Conservation (phyloP, 208 protist genomes). For the Kentomonas sorsogonicus region DNA sequence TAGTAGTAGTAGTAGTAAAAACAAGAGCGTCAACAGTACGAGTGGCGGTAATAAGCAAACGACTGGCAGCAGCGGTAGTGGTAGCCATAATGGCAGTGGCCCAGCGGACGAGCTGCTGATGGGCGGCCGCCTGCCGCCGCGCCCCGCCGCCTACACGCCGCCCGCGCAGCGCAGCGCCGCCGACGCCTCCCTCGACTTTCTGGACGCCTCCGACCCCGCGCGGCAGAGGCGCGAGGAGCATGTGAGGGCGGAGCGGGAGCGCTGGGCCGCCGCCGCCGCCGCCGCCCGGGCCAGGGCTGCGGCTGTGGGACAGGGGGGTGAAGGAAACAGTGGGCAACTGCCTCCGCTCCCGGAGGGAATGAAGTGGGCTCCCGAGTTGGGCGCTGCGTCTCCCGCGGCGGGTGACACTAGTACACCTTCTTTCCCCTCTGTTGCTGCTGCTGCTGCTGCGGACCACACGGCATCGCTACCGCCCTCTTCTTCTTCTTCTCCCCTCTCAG, state of each 20-base stretch:
- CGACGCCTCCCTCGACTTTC: conserved; percentile 65
- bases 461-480: no score
- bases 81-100: neutral
- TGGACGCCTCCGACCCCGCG: conserved; percentile 30
- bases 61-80: neutral
- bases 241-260: conserved; percentile 23
- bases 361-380: no score
- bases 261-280: conserved; percentile 31
- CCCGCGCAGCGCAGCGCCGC: conserved; percentile 48
- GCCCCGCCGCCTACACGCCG: conserved; percentile 65
- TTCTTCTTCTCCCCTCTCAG: no score
- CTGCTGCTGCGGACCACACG: no score
- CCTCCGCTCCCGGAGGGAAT: no score
- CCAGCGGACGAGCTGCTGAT: conserved; percentile 11
- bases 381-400: no score
- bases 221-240: conserved; percentile 9
- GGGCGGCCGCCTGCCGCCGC: conserved; percentile 43
- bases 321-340: no score
- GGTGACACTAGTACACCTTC: no score
- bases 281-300: conserved; percentile 6
- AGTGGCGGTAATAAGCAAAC: neutral
- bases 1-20: no score
- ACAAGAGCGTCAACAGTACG: no score
- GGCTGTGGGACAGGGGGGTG: no score
- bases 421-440: no score